Evolutionary conservation across 768 basidiomycete genomes (phyloP).

Genomic region (Roridomyces roridus): DNA sequence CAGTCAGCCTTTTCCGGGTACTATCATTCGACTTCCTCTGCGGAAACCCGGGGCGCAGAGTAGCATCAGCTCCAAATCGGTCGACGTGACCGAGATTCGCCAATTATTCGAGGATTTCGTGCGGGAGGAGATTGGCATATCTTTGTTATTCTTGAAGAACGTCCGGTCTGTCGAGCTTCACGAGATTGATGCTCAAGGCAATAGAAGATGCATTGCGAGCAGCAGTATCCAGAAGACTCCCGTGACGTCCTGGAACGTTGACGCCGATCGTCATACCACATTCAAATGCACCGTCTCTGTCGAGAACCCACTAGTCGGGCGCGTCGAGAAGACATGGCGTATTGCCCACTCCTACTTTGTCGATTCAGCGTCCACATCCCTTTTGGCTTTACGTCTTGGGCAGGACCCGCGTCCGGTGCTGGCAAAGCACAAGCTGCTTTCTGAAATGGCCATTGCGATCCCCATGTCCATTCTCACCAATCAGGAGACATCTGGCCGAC

Average conservation of each 20-base stretch:
- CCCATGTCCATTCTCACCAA: constrained; percentile 28
- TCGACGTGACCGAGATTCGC: constrained; percentile 39
- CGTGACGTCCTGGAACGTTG: constrained; percentile 5
- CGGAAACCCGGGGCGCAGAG: constrained; percentile 36
- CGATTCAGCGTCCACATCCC: constrained; percentile 28
- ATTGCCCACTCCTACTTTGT: constrained; percentile 38
- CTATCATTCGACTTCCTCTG: constrained; percentile 55
- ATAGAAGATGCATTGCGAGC: constrained; percentile 19
- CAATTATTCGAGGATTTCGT: constrained; percentile 49
- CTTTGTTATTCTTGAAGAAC: constrained; percentile 49
- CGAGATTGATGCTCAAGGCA: constrained; percentile 39
- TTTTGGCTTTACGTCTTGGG: constrained; percentile 33
- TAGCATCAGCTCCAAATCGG: constrained; percentile 40
- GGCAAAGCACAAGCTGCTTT: constrained; percentile 47
- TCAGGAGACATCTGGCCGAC: constrained; percentile 36
- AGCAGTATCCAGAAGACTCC: constrained; percentile 10
- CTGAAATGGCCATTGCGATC: constrained; percentile 44
- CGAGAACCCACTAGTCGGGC: constrained; percentile 12
- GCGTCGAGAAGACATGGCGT: constrained; percentile 37
- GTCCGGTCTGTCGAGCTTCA: constrained; percentile 46
- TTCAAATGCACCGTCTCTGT: constrained; percentile 27
- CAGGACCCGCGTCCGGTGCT: constrained; percentile 32
- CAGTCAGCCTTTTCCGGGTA: constrained; percentile 38
- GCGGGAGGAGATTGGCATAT: constrained; percentile 42
- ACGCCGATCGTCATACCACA: constrained; percentile 19